Evolutionary conservation across 1,284 basidiomycete species (phyloP), one percentile per base, ranked within the genome.

Genomic region (Cryptococcus sp.): DNA sequence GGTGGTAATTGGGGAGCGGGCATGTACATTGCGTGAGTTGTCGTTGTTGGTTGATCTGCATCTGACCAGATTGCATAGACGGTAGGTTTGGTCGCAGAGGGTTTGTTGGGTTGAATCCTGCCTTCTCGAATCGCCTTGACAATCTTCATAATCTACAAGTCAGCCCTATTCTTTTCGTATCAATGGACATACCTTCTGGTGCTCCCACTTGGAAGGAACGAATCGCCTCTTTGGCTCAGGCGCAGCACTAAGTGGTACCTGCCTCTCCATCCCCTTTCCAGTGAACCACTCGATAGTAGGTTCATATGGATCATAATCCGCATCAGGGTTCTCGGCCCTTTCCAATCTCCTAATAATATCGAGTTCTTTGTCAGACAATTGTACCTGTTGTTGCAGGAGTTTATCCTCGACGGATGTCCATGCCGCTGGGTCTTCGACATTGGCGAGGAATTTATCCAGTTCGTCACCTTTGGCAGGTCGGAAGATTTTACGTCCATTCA

Each of bases 141-240:
- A 62, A 98, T 98, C 83, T 98, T 99, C 92, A 98, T 97, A 62
- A 98, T 84, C 90, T 93, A 25, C 43, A 1, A 31, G n/a, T 53
- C 23, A 53, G 55, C 51, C 36, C 19, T 10, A 18, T 19, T 34
- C 31, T 28, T 46, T 4, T 43, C 36, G 36, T 39, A 39, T 7
- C 22, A 14, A 46, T 9, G n/a, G 24, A 41, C 28, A 54, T 63
- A 88, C 91, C 83, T 98, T 98, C 81, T 97, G 86, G 78, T 98
- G 97, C 78, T 98, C 96, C 96, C 96, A 98, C 80, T 96, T 98
- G 78, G 90, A 94, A 13, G 94, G 91, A 5, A 98, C 83, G 84
- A 94, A 99, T 49, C 96, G 83, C 48, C 91, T 83, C 77, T 99
- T 99, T 19, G 96, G 96, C 73, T 98, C 93, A 1, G 93, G 91